Evolutionary conservation across 2,329 filamentous ascomycete genomes (phyloP).

Genomic region (Penicillium concentricum): DNA sequence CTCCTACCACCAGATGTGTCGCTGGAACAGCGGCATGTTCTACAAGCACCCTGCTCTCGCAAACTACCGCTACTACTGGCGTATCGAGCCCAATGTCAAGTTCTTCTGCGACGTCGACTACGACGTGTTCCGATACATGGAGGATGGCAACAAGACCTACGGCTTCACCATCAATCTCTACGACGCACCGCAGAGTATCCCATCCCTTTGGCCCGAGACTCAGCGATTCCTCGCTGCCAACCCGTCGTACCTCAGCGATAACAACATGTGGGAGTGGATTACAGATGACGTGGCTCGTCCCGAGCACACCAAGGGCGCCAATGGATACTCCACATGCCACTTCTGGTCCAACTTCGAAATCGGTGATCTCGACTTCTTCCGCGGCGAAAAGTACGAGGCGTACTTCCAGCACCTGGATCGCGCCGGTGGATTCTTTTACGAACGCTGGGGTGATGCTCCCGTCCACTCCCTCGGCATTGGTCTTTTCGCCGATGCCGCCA

Average conservation of each 20-base stretch:
- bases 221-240: slow-evolving; percentile 84
- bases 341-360: slow-evolving; percentile 99
- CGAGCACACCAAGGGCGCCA: slow-evolving; percentile 74
- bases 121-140: slow-evolving; percentile 97
- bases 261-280: slow-evolving; percentile 86
- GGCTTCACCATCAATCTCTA: slow-evolving; percentile 98
- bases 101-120: slow-evolving; percentile 99
- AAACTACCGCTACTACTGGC: slow-evolving; percentile 90
- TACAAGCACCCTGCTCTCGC: slow-evolving; percentile 90
- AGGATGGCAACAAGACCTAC: slow-evolving; percentile 97
- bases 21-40: slow-evolving; percentile 98
- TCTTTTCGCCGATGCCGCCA: slow-evolving; percentile 84
- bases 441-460: slow-evolving; percentile 96
- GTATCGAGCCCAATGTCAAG: slow-evolving; percentile 96
- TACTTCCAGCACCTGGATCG: slow-evolving; percentile 95
- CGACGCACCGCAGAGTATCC: slow-evolving; percentile 82
- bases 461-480: slow-evolving; percentile 93
- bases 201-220: slow-evolving; percentile 93
- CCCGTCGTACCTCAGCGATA: slow-evolving; percentile 73
- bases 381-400: slow-evolving; percentile 84
- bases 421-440: slow-evolving; percentile 96
- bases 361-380: slow-evolving; percentile 88
- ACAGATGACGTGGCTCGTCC: slow-evolving; percentile 75
- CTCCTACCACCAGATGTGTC: slow-evolving; percentile 98
- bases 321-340: slow-evolving; percentile 96